Evolutionary conservation across 78 protist genomes (phyloP), one percentile per base, ranked within the genome.

Genomic region (Dictyostelium intermedium): DNA sequence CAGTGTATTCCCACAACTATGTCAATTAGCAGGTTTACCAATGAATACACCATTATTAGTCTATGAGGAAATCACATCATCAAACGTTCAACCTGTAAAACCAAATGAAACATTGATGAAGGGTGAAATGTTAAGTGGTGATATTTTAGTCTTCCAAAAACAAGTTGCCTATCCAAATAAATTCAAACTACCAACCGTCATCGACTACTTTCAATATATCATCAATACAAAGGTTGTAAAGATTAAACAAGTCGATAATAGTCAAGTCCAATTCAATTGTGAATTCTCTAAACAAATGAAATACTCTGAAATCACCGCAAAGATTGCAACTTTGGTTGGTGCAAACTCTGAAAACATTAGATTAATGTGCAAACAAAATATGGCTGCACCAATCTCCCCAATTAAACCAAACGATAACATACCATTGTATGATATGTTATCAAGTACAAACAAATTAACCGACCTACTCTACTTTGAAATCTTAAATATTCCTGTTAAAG

Each of bases 381-480:
- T 27, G 11, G 73, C 47, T 1, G 27, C 66, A 13, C 74, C n/a
- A 63, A 41, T 77, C 32, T 66, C 61, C 8, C 87, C 85, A 30
- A 80, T 89, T 25, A 89, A 89, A 69, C 94, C 94, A 89, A 89
- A 89, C 39, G 94, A 89, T 13, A 89, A 89, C 35, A 89, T 89
- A 20, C 94, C 94, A 78, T 50, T 89, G 35, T 63, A 11, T 63
- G 94, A 89, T 47, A 80, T 89, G 43, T 50, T 89, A 34, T 41
- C 32, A 4, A 56, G 86, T 8, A 30, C 39, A 11, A 9, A 81
- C 5, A 80, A n/a, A 27, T 5, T 39, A 11, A 70, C 91, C 1
- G 84, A 91, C 63, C 30, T 77, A 30, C 84, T 91, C 6, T 83
- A 37, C 39, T 91, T 78, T 78, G 95, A 91, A 84, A 85, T 91